These are phyloP conservation scores for Colletotrichum sp. DNA, from an alignment of 2,329 filamentous ascomycete genomes.

Conservation along the genomic window DNA sequence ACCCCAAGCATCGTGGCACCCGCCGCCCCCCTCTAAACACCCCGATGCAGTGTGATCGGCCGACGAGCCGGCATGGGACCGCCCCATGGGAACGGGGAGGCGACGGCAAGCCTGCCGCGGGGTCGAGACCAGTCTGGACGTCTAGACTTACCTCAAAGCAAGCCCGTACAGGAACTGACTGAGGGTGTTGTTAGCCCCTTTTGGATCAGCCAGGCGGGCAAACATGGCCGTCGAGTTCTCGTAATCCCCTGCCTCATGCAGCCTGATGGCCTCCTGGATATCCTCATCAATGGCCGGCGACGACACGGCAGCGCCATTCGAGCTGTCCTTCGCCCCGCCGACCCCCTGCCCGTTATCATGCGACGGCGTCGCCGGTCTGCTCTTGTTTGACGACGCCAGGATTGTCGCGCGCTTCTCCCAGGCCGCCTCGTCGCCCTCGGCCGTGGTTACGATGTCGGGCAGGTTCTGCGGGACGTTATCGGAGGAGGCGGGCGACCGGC, in stretches of 20 bases:
- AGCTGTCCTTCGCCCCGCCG: conserved; percentile 15
- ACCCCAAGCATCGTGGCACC: background rate
- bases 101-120: background rate
- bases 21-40: background rate
- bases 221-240: conserved; percentile 85
- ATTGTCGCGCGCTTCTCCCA: conserved; percentile 97
- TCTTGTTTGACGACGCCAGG: conserved; percentile 70
- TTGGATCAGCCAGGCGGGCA: conserved; percentile 79
- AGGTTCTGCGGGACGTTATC: conserved; percentile 80
- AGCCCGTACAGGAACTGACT: conserved; percentile 96
- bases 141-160: conserved; percentile 72
- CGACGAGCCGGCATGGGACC: background rate
- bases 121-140: background rate
- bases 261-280: conserved; percentile 93
- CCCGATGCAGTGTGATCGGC: background rate
- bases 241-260: conserved; percentile 87
- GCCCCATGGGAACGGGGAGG: background rate
- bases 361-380: conserved; percentile 45
- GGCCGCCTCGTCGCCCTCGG: conserved; percentile 63
- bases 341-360: background rate
- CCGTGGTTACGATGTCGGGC: conserved; percentile 68
- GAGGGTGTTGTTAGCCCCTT: conserved; percentile 87
- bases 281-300: conserved; percentile 66
- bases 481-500: conserved; percentile 63
- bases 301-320: conserved; percentile 39